Percentiles rank a stretch among this genome's conserved stretches.
phyloP scores from a whole-genome alignment of 306 rosid species.

The Hippophae rhamnoides region DNA sequence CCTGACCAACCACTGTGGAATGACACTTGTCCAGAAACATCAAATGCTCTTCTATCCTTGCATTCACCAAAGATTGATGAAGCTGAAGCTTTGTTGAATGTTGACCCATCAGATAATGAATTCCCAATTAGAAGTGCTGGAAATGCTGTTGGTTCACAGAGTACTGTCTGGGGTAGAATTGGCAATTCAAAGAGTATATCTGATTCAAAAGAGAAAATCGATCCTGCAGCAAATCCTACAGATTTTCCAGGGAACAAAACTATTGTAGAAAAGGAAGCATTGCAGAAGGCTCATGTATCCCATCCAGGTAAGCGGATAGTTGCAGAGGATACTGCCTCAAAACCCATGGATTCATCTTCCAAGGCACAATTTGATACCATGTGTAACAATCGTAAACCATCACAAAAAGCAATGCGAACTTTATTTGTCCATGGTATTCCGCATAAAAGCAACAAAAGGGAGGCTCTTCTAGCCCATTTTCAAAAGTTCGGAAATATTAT shows the following conservation, averaged over 20 bases:
- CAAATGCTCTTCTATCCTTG: conserved; percentile 48
- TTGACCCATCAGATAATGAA: conserved; percentile 50
- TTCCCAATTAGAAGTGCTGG: conserved; percentile 37
- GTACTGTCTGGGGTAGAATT: conserved; percentile 76
- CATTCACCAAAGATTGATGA: conserved; percentile 70
- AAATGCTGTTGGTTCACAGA: conserved; percentile 47
- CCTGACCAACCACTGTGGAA: conserved; percentile 99
- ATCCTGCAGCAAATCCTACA: conserved; percentile 42
- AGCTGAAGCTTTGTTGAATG: conserved; percentile 45
- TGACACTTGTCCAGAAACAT: conserved; percentile 59
- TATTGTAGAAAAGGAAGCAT: conserved; percentile 50
- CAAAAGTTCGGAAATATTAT: conserved; percentile 79
- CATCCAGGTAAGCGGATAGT: conserved; percentile 50
- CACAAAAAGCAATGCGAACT: conserved; percentile 86
- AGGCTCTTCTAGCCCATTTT: conserved; percentile 83
- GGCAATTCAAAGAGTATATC: conserved; percentile 56
- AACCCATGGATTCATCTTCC: conserved; percentile 35
- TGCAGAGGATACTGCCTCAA: conserved; percentile 48
- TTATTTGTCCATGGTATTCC: conserved; percentile 89
- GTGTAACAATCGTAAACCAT: conserved; percentile 52
- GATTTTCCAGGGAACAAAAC: conserved; percentile 46
- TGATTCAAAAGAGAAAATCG: conserved; percentile 51
- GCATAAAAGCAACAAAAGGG: conserved; percentile 61
- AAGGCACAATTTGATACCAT: conserved; percentile 42
- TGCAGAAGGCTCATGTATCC: conserved; percentile 33